Conservation (phyloP, 768 basidiomycete species). For the Russula emetica region DNA sequence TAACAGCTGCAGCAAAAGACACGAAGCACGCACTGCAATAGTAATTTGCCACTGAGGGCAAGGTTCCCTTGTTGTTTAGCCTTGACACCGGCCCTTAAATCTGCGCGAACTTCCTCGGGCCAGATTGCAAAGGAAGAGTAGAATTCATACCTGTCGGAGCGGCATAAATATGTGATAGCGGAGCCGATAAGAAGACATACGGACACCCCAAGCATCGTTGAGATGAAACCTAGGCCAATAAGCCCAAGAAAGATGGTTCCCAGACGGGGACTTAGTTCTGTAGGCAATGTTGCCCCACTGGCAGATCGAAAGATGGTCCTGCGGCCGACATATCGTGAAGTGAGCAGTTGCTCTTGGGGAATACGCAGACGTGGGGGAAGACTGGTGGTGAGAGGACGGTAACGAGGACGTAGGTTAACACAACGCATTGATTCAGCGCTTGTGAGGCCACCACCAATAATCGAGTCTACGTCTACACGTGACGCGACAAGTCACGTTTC, state of each 20-base stretch:
- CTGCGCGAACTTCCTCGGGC: slow-evolving; percentile 58
- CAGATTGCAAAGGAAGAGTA: slow-evolving; percentile 58
- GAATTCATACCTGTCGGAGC: slow-evolving; percentile 46
- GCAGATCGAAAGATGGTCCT: slow-evolving; percentile 12
- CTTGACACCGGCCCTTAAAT: slow-evolving; percentile 61
- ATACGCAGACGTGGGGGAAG: background rate
- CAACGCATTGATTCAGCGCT: background rate
- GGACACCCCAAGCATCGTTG: slow-evolving; percentile 24
- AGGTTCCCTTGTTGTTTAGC: slow-evolving; percentile 58
- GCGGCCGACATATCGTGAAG: background rate
- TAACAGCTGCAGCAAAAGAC: background rate
- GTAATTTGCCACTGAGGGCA: slow-evolving; percentile 46
- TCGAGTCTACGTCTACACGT: background rate
- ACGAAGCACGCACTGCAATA: slow-evolving; percentile 45
- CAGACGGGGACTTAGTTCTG: slow-evolving; percentile 10
- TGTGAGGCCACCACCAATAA: too few relatives aligned
- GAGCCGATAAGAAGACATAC: slow-evolving; percentile 11
- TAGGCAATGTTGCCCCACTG: background rate
- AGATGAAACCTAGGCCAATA: slow-evolving; percentile 19
- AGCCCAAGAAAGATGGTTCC: slow-evolving; percentile 21
- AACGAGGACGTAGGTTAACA: background rate
- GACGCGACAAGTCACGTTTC: background rate
- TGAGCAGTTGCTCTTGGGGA: background rate
- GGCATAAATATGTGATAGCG: slow-evolving; percentile 30
- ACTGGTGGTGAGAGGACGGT: background rate